phyloP scores from a whole-genome alignment of 1,284 basidiomycete genomes.

The Serendipita sp. region DNA sequence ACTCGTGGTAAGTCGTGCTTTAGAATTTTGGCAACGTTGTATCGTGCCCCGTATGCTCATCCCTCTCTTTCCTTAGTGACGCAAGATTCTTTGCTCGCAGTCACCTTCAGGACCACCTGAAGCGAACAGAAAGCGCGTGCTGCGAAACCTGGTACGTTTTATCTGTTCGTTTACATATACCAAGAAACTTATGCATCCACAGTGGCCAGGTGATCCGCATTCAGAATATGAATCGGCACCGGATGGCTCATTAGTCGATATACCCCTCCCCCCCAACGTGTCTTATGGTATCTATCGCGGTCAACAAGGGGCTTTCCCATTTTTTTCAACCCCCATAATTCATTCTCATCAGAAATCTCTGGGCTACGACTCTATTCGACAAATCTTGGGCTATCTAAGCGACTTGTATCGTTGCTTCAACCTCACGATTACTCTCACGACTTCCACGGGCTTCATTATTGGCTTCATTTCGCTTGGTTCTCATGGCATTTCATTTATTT shows the following conservation, averaged over 20 bases:
- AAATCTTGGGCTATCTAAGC: too few species aligned
- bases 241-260: background rate
- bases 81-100: slow-evolving; percentile 2
- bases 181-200: background rate
- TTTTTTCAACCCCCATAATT: too few species aligned
- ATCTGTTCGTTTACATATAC: background rate
- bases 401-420: too few species aligned
- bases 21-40: background rate
- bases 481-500: too few species aligned
- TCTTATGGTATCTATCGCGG: too few species aligned
- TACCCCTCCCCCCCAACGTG: too few species aligned
- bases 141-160: background rate
- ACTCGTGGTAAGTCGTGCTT: background rate
- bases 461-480: too few species aligned
- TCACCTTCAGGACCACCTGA: slow-evolving; percentile 3
- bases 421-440: too few species aligned
- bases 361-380: too few species aligned
- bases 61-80: background rate
- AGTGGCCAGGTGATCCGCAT: slow-evolving; percentile 4
- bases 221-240: slow-evolving; percentile 2
- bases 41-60: background rate
- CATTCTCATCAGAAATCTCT: too few species aligned
- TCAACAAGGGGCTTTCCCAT: too few species aligned
- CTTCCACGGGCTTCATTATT: too few species aligned
- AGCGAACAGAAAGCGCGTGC: slow-evolving; percentile 5